Conservation (phyloP, 495 filamentous ascomycete genomes). For the Xylaria grammica region DNA sequence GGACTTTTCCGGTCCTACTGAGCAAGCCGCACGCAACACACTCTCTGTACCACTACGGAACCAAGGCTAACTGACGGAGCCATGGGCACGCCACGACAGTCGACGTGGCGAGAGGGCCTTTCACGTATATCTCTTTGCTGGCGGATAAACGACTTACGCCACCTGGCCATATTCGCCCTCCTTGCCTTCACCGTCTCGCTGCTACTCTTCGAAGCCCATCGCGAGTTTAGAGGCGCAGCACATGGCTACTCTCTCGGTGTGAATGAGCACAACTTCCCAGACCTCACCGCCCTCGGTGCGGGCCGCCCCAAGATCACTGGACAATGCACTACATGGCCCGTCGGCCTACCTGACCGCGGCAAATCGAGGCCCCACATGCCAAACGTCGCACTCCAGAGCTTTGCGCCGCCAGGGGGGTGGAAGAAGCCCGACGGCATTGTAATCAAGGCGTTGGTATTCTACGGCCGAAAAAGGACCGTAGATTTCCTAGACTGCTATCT, state of each 20-base stretch:
- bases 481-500: conserved; percentile 61
- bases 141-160: conserved; percentile 26
- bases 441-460: conserved; percentile 58
- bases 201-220: conserved; percentile 32
- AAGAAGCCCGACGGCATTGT: conserved; percentile 51
- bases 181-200: conserved; percentile 24
- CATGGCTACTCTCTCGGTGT: neutral
- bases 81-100: conserved; percentile 8
- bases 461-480: conserved; percentile 50
- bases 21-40: neutral
- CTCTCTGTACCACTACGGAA: neutral
- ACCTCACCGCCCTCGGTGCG: neutral
- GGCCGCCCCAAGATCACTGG: conserved; percentile 16
- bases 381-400: conserved; percentile 25
- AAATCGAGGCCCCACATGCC: conserved; percentile 4
- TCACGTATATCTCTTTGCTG: neutral
- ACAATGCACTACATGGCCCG: conserved; percentile 40
- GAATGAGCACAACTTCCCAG: neutral
- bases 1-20: neutral
- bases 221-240: neutral
- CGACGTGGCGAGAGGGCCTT: conserved; percentile 8
- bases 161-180: conserved; percentile 25
- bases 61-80: neutral
- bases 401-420: conserved; percentile 34
- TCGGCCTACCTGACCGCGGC: conserved; percentile 25